A percentile compares a stretch with the other conserved stretches of the same genome.
Conservation (phyloP, 495 filamentous ascomycete species). For the Penicillium ucsense region DNA sequence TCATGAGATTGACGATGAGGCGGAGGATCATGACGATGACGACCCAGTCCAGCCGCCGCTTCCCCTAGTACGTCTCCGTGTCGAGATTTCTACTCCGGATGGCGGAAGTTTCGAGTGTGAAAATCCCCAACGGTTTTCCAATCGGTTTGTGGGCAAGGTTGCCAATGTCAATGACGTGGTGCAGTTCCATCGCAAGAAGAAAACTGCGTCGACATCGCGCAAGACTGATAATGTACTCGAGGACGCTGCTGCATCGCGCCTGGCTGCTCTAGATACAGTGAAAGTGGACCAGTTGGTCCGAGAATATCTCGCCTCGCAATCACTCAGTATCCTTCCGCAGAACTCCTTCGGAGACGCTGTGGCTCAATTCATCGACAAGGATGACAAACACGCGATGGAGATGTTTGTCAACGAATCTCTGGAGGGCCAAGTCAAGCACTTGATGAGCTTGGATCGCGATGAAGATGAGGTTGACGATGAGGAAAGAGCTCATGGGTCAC, state of each 20-base stretch:
- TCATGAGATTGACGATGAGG: slow-evolving; percentile 47
- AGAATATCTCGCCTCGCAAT: slow-evolving; percentile 75
- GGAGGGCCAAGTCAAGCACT: slow-evolving; percentile 61
- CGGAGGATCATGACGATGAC: slow-evolving; percentile 49
- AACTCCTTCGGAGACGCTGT: slow-evolving; percentile 91
- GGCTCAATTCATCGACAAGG: slow-evolving; percentile 85
- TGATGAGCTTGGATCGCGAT: slow-evolving; percentile 55
- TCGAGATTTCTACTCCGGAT: slow-evolving; percentile 83
- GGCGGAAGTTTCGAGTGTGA: slow-evolving; percentile 82
- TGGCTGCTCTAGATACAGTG: slow-evolving; percentile 59
- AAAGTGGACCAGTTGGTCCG: slow-evolving; percentile 81
- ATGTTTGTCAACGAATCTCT: slow-evolving; percentile 78
- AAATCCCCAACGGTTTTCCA: slow-evolving; percentile 95
- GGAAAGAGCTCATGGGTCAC: slow-evolving; percentile 42
- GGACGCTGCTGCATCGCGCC: slow-evolving; percentile 46
- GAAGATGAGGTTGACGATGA: slow-evolving; percentile 59
- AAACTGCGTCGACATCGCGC: slow-evolving; percentile 25
- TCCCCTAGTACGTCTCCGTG: slow-evolving; percentile 78
- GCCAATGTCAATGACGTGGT: slow-evolving; percentile 93
- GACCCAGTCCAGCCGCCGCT: slow-evolving; percentile 48
- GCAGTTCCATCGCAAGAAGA: slow-evolving; percentile 84
- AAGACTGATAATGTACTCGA: slow-evolving; percentile 41
- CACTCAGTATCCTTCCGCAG: slow-evolving; percentile 80
- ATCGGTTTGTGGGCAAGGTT: slow-evolving; percentile 79
- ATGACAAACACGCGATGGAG: slow-evolving; percentile 89